Conservation (phyloP, 768 basidiomycete genomes). For the Sarcodon aspratus region DNA sequence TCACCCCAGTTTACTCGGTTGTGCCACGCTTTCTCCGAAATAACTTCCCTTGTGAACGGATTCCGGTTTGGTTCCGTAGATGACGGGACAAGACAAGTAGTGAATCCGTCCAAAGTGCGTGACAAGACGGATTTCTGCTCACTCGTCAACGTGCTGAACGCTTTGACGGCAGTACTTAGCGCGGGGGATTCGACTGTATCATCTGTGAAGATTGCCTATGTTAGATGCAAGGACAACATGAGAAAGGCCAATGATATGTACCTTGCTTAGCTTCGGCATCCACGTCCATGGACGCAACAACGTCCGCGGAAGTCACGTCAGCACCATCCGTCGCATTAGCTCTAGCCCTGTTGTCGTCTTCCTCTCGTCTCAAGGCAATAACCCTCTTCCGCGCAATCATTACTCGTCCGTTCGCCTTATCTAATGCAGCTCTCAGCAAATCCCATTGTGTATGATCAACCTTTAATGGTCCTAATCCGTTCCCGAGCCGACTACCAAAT, state of each 20-base stretch:
- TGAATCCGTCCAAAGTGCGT: constrained; percentile 67
- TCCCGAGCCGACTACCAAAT: constrained; percentile 46
- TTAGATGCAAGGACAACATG: constrained; percentile 1
- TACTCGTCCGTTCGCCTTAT: constrained; percentile 87
- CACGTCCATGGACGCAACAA: constrained; percentile 46
- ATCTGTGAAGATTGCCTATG: constrained; percentile 30
- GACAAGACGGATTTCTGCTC: constrained; percentile 58
- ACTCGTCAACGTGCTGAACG: constrained; percentile 57
- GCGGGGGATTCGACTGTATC: constrained; percentile 45
- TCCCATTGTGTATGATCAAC: constrained; percentile 72
- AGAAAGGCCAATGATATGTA: constrained; percentile 19
- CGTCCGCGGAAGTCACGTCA: constrained; percentile 6
- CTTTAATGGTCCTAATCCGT: constrained; percentile 20
- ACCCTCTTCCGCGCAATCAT: constrained; percentile 68
- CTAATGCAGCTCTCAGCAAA: constrained; percentile 66
- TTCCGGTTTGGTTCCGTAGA: constrained; percentile 33
- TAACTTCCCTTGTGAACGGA: constrained; percentile 39
- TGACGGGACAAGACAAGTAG: constrained; percentile 43
- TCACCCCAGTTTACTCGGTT: constrained; percentile 57
- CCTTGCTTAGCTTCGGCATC: constrained; percentile 62
- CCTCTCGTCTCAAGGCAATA: constrained; percentile 74
- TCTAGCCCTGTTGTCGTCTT: constrained; percentile 74
- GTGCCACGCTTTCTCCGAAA: constrained; percentile 60
- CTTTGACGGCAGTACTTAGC: constrained; percentile 62
- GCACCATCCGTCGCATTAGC: constrained; percentile 52